Conservation (phyloP, 257 asterid genomes). For the Solanum megistacrolobum region DNA sequence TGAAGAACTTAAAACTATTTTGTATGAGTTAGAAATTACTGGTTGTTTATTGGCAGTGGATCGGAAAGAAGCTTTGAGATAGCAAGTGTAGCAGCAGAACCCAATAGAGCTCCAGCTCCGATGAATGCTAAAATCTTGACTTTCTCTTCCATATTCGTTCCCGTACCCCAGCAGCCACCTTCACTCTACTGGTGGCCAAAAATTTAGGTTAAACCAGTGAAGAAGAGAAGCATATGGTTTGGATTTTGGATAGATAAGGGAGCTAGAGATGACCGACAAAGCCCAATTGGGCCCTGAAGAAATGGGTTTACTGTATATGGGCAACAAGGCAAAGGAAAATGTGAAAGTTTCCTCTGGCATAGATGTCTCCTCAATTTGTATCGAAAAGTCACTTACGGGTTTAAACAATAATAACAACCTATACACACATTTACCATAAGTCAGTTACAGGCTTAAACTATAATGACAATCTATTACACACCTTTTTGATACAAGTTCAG, state of each 20-base stretch:
- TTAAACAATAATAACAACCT: no score
- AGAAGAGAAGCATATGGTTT: background rate
- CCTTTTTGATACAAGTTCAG: rapidly evolving
- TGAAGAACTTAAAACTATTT: background rate
- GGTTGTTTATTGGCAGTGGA: background rate
- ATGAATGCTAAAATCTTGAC: background rate
- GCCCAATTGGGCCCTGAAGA: background rate
- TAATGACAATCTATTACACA: no score
- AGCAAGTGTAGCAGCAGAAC: conserved; percentile 11
- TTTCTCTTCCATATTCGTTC: conserved; percentile 45
- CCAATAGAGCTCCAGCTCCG: background rate
- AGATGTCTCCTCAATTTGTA: no score
- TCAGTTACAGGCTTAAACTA: no score
- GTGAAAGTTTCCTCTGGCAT: background rate
- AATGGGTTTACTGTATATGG: background rate
- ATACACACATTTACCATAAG: no score
- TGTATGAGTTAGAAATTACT: background rate
- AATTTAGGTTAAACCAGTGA: background rate
- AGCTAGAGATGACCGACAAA: background rate
- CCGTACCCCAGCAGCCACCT: background rate
- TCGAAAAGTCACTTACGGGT: no score
- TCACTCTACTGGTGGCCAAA: background rate
- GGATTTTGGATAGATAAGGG: background rate
- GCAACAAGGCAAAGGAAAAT: background rate
- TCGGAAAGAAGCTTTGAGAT: conserved; percentile 51